Evolutionary conservation across 495 filamentous ascomycete genomes (phyloP).

Genomic region (Neurospora sp.): DNA sequence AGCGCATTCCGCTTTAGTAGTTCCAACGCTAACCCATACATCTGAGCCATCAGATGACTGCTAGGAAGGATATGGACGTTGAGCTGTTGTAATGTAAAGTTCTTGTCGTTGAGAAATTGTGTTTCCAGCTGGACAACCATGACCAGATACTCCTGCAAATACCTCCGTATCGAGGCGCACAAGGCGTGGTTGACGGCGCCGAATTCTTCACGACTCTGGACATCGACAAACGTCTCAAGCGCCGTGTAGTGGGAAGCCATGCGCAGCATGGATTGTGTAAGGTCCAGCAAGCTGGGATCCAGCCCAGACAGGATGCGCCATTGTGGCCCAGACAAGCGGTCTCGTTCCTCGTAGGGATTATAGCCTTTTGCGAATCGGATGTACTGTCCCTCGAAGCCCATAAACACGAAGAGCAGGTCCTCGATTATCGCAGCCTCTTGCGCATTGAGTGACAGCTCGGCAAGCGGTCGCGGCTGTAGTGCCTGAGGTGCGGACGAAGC

Average conservation of each 20-base stretch:
- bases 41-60: conserved; percentile 75
- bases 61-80: conserved; percentile 87
- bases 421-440: conserved; percentile 85
- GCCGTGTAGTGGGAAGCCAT: conserved; percentile 93
- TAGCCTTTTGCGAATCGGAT: conserved; percentile 77
- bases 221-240: conserved; percentile 85
- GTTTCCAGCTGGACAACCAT: conserved; percentile 89
- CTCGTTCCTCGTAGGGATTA: conserved; percentile 73
- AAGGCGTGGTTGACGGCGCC: conserved; percentile 94
- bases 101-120: conserved; percentile 74
- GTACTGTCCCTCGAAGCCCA: conserved; percentile 98
- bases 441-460: conserved; percentile 60
- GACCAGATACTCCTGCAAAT: conserved; percentile 86
- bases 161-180: conserved; percentile 83
- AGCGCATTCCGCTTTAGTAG: conserved; percentile 78
- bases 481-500: conserved; percentile 61
- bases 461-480: conserved; percentile 61
- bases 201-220: conserved; percentile 86
- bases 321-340: conserved; percentile 67
- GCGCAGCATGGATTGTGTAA: conserved; percentile 79
- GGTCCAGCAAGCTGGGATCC: conserved; percentile 82
- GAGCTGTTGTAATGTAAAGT: conserved; percentile 84
- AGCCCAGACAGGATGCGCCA: conserved; percentile 76
- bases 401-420: conserved; percentile 87
- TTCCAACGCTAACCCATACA: conserved; percentile 80